phyloP scores from a whole-genome alignment of 805 yeast species.

The Grigorovia yakushimaensis region DNA sequence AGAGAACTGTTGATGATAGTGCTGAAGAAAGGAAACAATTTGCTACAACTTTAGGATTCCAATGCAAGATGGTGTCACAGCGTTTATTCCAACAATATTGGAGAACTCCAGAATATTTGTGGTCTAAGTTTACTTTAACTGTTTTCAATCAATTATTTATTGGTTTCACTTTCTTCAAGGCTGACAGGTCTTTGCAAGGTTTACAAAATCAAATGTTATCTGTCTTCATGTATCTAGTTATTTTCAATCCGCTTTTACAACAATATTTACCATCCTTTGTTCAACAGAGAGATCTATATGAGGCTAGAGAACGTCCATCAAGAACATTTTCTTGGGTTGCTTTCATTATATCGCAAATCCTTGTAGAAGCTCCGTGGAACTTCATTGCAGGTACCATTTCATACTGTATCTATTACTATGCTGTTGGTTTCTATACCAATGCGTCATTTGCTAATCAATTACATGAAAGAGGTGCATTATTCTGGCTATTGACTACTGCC shows the following conservation, averaged over 20 bases:
- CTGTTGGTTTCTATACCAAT: slow-evolving; percentile 57
- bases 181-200: slow-evolving; percentile 53
- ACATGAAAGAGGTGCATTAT: slow-evolving; percentile 47
- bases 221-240: slow-evolving; percentile 55
- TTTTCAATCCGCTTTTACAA: slow-evolving; percentile 47
- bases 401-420: slow-evolving; percentile 60
- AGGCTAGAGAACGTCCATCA: slow-evolving; percentile 66
- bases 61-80: slow-evolving; percentile 36
- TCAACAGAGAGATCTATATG: slow-evolving; percentile 55
- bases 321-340: slow-evolving; percentile 61
- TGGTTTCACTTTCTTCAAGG: slow-evolving; percentile 68
- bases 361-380: slow-evolving; percentile 62
- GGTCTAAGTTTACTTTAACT: slow-evolving; percentile 49
- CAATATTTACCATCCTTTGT: slow-evolving; percentile 58
- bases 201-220: slow-evolving; percentile 78
- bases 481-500: slow-evolving; percentile 36
- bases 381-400: slow-evolving; percentile 50
- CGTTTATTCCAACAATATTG: slow-evolving; percentile 58
- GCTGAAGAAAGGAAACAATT: slow-evolving; percentile 30
- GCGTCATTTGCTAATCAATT: slow-evolving; percentile 43
- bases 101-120: slow-evolving; percentile 56
- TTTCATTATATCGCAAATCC: slow-evolving; percentile 51
- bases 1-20: slow-evolving; percentile 26
- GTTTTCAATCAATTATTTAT: slow-evolving; percentile 51
- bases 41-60: slow-evolving; percentile 36